phyloP scores from a whole-genome alignment of 73 alveolate genomes.

The Tetrahymena malaccensis region DNA sequence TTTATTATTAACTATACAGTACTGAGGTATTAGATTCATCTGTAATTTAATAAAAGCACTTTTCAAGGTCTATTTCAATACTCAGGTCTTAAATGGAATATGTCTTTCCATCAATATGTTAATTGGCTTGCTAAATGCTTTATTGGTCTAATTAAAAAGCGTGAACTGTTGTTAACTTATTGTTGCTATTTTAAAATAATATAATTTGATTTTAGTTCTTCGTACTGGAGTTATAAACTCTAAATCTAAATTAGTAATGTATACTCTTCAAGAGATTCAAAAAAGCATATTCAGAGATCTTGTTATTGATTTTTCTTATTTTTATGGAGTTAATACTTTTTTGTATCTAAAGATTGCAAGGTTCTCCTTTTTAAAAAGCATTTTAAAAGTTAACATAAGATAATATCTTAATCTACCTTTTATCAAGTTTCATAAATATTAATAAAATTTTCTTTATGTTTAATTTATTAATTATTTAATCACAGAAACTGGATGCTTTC shows the following conservation, averaged over 20 bases:
- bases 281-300: background rate
- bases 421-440: too few relatives aligned
- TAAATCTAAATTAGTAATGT: background rate
- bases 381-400: background rate
- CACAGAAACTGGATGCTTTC: background rate
- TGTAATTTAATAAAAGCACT: background rate
- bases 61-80: background rate
- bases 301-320: too few relatives aligned
- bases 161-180: background rate
- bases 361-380: background rate
- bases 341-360: background rate
- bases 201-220: too few relatives aligned
- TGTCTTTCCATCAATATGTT: background rate
- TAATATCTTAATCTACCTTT: too few relatives aligned
- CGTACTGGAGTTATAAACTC: background rate
- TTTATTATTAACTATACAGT: background rate
- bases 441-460: too few relatives aligned
- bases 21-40: background rate
- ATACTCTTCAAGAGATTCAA: background rate
- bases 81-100: background rate
- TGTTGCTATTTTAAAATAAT: too few relatives aligned
- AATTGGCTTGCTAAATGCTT: background rate
- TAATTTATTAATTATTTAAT: too few relatives aligned
- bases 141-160: too few relatives aligned
- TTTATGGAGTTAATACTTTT: too few relatives aligned